phyloP scores from a whole-genome alignment of 2,329 filamentous ascomycete species.

The Aspergillus caelatus region DNA sequence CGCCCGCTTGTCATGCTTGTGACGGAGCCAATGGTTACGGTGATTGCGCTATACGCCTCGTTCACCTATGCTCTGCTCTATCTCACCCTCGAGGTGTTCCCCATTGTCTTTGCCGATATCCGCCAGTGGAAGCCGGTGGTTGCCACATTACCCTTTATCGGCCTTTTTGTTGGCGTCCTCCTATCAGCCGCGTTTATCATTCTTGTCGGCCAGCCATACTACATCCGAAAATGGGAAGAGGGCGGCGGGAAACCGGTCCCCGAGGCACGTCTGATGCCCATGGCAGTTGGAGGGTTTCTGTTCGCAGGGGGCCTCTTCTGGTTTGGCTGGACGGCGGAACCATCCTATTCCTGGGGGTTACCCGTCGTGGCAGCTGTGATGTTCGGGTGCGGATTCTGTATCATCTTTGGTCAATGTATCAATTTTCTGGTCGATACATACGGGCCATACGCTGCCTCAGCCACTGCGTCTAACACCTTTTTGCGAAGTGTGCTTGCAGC shows the following conservation, averaged over 20 bases:
- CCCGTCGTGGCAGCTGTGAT: conserved; percentile 30
- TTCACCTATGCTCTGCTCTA: conserved; percentile 54
- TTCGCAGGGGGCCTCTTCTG: conserved; percentile 50
- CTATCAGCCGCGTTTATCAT: conserved; percentile 43
- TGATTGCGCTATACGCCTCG: conserved; percentile 49
- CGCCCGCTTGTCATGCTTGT: conserved; percentile 49
- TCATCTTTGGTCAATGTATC: conserved; percentile 51
- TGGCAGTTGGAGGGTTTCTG: conserved; percentile 48
- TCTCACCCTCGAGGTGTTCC: conserved; percentile 51
- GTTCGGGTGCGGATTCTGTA: conserved; percentile 52
- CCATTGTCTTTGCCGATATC: conserved; percentile 49
- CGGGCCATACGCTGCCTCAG: conserved; percentile 45
- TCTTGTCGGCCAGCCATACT: conserved; percentile 45
- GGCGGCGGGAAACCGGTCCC: conserved; percentile 38
- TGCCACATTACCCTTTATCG: conserved; percentile 48
- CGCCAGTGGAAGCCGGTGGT: conserved; percentile 43
- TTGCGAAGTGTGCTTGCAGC: conserved; percentile 28
- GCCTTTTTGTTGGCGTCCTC: conserved; percentile 48
- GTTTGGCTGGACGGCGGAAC: conserved; percentile 46
- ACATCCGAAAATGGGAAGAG: conserved; percentile 29
- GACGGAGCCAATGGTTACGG: conserved; percentile 52
- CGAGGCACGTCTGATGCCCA: conserved; percentile 48
- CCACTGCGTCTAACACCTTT: conserved; percentile 49
- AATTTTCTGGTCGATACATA: conserved; percentile 51
- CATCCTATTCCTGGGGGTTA: conserved; percentile 19